phyloP scores from a whole-genome alignment of 768 basidiomycete genomes.

The Tulasnella sp. region DNA sequence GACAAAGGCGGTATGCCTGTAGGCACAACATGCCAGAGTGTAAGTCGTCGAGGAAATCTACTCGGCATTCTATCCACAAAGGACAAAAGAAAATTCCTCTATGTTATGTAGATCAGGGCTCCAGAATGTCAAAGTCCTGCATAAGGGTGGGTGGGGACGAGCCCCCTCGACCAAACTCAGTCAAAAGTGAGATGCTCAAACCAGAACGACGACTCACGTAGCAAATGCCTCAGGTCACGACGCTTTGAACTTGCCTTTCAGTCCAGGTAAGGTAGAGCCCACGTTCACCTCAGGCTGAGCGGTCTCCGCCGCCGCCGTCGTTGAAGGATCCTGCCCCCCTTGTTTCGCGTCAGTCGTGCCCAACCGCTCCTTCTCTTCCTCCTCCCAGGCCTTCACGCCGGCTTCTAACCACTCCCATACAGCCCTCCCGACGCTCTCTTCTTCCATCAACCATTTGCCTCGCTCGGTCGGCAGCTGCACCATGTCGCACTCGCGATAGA shows the following conservation, averaged over 20 bases:
- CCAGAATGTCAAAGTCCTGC: not conserved
- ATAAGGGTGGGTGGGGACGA: not conserved
- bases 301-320: not conserved
- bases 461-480: slow-evolving; percentile 49
- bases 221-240: not conserved
- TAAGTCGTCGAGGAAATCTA: not conserved
- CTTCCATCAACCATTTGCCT: slow-evolving; percentile 52
- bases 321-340: not conserved
- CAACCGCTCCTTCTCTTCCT: slow-evolving; percentile 6
- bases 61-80: not conserved
- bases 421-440: slow-evolving; percentile 45
- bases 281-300: not conserved
- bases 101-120: not conserved
- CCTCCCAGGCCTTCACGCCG: slow-evolving; percentile 23
- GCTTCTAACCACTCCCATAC: slow-evolving; percentile 73
- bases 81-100: not conserved
- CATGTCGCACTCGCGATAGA: slow-evolving; percentile 27
- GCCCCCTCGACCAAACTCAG: not conserved
- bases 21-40: not conserved
- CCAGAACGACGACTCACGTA: not conserved
- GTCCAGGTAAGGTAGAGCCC: slow-evolving; percentile 3
- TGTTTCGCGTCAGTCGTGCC: not conserved
- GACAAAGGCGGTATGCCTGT: not conserved
- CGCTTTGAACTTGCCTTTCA: slow-evolving; percentile 15
- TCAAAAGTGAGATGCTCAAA: not conserved